Evolutionary conservation across 2,329 filamentous ascomycete species (phyloP).

Genomic region (Cordyceps fumosorosea): DNA sequence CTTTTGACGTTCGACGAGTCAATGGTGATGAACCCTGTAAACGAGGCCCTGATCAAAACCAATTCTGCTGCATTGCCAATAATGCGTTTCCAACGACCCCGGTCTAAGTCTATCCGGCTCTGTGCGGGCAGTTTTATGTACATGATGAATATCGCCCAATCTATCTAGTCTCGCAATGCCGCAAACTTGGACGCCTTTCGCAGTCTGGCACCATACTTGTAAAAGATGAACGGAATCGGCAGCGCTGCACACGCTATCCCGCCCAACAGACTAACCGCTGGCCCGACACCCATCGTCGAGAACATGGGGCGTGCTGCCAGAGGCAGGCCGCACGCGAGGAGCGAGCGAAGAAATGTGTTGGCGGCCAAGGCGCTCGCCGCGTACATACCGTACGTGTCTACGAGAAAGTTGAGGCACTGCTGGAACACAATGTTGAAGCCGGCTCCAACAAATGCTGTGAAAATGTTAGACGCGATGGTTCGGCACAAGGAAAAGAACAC

Average conservation of each 20-base stretch:
- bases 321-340: slow-evolving; percentile 48
- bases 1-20: no score
- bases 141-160: neutral
- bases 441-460: slow-evolving; percentile 28
- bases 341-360: slow-evolving; percentile 50
- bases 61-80: no score
- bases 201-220: slow-evolving; percentile 41
- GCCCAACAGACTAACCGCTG: slow-evolving; percentile 45
- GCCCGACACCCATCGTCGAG: slow-evolving; percentile 50
- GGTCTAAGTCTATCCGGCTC: neutral
- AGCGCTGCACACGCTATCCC: slow-evolving; percentile 40
- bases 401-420: slow-evolving; percentile 46
- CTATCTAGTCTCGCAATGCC: slow-evolving; percentile 17
- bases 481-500: slow-evolving; percentile 16
- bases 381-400: slow-evolving; percentile 48
- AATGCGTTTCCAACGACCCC: neutral
- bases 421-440: slow-evolving; percentile 43
- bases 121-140: neutral
- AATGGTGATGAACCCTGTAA: no score
- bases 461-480: slow-evolving; percentile 33
- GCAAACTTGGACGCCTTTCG: slow-evolving; percentile 34
- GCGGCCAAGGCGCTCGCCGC: slow-evolving; percentile 59
- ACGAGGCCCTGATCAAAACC: no score
- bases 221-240: slow-evolving; percentile 52
- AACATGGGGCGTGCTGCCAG: slow-evolving; percentile 56